Conservation (phyloP, 2,329 filamentous ascomycete genomes). For the Botrytis deweyae region DNA sequence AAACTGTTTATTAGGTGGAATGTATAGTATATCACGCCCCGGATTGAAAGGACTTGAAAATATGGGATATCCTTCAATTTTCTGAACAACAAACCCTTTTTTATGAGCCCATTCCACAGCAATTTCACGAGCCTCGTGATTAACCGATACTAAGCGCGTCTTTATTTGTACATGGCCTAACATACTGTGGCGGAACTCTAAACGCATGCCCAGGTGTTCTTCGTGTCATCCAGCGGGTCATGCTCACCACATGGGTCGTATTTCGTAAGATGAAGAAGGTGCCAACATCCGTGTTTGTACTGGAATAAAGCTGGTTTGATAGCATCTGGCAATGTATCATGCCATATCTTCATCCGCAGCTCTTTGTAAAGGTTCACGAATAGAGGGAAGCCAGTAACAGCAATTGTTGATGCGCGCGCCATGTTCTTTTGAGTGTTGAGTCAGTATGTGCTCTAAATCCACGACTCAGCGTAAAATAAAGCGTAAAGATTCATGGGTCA, state of each 20-base stretch:
- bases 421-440: neutral
- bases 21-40: neutral
- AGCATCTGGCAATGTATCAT: neutral
- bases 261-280: neutral
- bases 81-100: neutral
- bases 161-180: neutral
- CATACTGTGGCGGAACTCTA: neutral
- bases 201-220: neutral
- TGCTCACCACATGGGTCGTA: neutral
- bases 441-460: neutral
- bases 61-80: neutral
- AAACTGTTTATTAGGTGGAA: neutral
- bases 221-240: neutral
- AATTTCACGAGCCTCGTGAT: neutral
- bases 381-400: neutral
- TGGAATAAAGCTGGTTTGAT: neutral
- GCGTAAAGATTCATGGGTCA: neutral
- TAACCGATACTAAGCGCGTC: neutral
- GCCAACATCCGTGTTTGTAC: neutral
- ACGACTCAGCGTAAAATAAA: neutral
- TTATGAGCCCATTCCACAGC: neutral
- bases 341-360: neutral
- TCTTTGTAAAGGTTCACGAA: neutral
- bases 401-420: no score
- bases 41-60: neutral